Percentiles rank a stretch among this genome's conserved stretches.
These are phyloP conservation scores for Mrakia blollopis DNA, from an alignment of 768 basidiomycete species.

Conservation along the genomic window DNA sequence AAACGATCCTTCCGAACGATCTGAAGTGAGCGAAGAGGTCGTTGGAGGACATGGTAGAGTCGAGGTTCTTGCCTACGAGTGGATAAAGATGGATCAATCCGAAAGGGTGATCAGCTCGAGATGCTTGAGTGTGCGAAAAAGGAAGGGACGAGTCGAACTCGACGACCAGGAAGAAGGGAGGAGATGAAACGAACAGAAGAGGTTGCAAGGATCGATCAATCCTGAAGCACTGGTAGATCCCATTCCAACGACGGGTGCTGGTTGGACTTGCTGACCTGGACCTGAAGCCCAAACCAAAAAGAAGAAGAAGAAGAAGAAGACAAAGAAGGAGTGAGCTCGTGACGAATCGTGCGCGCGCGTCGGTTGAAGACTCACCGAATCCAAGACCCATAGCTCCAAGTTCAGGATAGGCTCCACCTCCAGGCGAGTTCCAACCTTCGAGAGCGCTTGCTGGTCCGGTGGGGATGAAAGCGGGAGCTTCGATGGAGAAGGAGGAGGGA, in stretches of 20 bases:
- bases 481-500: neutral
- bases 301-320: neutral
- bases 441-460: neutral
- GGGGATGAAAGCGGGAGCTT: slow-evolving; percentile 13
- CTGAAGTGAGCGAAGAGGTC: slow-evolving; percentile 70
- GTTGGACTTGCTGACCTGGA: slow-evolving; percentile 83
- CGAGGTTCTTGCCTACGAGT: slow-evolving; percentile 62
- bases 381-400: neutral
- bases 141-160: neutral
- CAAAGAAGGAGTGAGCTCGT: neutral
- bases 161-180: no score
- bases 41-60: slow-evolving; percentile 78
- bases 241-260: slow-evolving; percentile 66
- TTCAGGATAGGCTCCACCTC: neutral
- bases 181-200: slow-evolving; percentile 63
- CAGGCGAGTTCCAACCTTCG: neutral
- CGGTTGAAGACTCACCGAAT: neutral
- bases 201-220: slow-evolving; percentile 81
- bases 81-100: slow-evolving; percentile 32
- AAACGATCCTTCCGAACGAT: slow-evolving; percentile 77
- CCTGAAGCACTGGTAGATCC: slow-evolving; percentile 80
- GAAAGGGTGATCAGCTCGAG: neutral
- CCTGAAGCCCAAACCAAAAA: slow-evolving; percentile 41
- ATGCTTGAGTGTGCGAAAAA: neutral
- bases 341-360: neutral